Evolutionary conservation across 2,329 filamentous ascomycete genomes (phyloP), one percentile per base, ranked within the genome.

Genomic region (Coniochaeta sp.): DNA sequence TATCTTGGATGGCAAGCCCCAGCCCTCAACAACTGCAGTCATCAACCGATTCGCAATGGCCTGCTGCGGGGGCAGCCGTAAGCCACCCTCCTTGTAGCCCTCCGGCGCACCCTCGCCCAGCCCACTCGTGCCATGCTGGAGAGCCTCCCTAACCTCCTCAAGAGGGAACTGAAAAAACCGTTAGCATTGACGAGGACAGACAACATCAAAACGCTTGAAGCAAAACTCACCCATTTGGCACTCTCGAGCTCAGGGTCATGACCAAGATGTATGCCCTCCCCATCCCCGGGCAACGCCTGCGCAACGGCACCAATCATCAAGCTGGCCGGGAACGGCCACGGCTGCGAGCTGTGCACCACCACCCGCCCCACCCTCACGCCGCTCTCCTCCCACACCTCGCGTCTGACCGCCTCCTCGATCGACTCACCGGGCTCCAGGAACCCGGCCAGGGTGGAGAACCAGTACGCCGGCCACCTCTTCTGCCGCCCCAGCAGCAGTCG

Each of bases 11-110:
- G 77, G 79, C 12, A 79, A 80, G 62, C 90, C 76, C 71, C 90
- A 95, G 0, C 91, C 91, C 58, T 87, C 85, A 0, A 88, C 83
- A 16, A 96, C 91, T 1, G 92, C 91, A 58, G 79, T 81, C 67
- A 99, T 86, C 70, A 98, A 75, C 71, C 93, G 89, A 73, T 98
- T 90, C 17, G 95, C 95, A 81, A 99, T 98, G 1, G 95, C 93
- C 38, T 92, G 96, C 61, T 81, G 77, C 1, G 92, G 91, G 54
- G 95, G 95, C 70, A 99, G 74, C 60, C 91, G 84, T 76, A 99
- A 73, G 3, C 81, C 84, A 0, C 91, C 92, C 71, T 93, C 86
- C 70, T 86, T 88, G 69, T 92, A 93, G 12, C 81, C 88, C 44
- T 82, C 76, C 0, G 85, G 83, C 1, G 88, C 77, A 1, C 78